Conservation (phyloP, 1,139 yeast genomes). For the Geotrichum reessii region DNA sequence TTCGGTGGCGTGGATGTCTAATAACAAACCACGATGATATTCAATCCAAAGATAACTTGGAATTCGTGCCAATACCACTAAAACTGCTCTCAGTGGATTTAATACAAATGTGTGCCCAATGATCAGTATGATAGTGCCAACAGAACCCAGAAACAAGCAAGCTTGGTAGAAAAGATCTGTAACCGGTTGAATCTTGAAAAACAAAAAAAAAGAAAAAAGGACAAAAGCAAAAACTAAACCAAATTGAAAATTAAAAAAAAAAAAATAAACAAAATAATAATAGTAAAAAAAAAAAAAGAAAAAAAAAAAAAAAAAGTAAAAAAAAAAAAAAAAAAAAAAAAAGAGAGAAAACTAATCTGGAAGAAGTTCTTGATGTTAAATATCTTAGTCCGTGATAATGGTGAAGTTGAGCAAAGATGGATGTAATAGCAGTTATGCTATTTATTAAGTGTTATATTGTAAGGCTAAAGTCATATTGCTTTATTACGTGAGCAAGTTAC, state of each 20-base stretch:
- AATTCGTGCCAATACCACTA: constrained; percentile 8
- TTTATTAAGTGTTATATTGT: too few species aligned
- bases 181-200: constrained; percentile 3
- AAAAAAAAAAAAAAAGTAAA: too few species aligned
- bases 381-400: too few species aligned
- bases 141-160: constrained; percentile 15
- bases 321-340: too few species aligned
- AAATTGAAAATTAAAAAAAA: neutral
- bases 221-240: neutral
- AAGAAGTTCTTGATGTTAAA: too few species aligned
- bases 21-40: constrained; percentile 12
- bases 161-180: constrained; percentile 10
- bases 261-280: neutral
- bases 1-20: neutral
- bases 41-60: constrained; percentile 8
- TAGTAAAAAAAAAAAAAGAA: neutral
- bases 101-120: constrained; percentile 14
- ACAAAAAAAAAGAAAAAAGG: neutral
- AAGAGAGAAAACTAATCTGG: too few species aligned
- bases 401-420: too few species aligned
- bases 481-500: too few species aligned
- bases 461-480: too few species aligned
- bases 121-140: constrained; percentile 9
- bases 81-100: constrained; percentile 14
- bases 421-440: too few species aligned